Percentiles rank a stretch among this genome's conserved stretches.
These are phyloP conservation scores for Sporothrix pseudoabietina DNA, from an alignment of 2,329 filamentous ascomycete species.

Conservation along the genomic window DNA sequence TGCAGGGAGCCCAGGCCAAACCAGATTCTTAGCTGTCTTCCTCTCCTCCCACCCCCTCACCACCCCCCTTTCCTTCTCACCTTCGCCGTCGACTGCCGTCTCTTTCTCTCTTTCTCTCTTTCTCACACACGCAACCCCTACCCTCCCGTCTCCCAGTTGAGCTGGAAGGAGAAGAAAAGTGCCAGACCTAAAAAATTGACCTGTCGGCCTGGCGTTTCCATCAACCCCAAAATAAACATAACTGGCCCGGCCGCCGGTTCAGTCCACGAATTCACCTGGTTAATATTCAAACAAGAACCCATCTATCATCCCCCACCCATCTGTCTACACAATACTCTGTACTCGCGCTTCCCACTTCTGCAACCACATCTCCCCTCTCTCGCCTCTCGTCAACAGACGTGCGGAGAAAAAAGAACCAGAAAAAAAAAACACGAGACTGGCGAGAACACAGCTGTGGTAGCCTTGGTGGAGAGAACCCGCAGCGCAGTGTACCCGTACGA, in stretches of 20 bases:
- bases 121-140: background rate
- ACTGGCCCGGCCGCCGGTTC: constrained; percentile 16
- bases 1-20: background rate
- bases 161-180: background rate
- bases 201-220: constrained; percentile 6
- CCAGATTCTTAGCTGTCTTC: background rate
- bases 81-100: background rate
- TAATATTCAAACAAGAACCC: background rate
- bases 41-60: background rate
- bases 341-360: background rate
- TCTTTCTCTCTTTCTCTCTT: background rate
- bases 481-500: constrained; percentile 16
- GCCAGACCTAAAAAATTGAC: constrained; percentile 4
- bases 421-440: background rate
- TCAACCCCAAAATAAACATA: constrained; percentile 11
- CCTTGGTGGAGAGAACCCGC: constrained; percentile 20
- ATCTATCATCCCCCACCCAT: background rate
- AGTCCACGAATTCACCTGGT: constrained; percentile 20
- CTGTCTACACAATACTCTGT: background rate
- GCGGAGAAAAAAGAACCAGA: background rate
- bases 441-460: constrained; percentile 11
- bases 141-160: background rate
- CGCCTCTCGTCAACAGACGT: background rate
- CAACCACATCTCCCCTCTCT: background rate
- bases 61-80: background rate